Evolutionary conservation across 805 yeast species (phyloP), one percentile per base, ranked within the genome.

Genomic region (Candida patagonica): DNA sequence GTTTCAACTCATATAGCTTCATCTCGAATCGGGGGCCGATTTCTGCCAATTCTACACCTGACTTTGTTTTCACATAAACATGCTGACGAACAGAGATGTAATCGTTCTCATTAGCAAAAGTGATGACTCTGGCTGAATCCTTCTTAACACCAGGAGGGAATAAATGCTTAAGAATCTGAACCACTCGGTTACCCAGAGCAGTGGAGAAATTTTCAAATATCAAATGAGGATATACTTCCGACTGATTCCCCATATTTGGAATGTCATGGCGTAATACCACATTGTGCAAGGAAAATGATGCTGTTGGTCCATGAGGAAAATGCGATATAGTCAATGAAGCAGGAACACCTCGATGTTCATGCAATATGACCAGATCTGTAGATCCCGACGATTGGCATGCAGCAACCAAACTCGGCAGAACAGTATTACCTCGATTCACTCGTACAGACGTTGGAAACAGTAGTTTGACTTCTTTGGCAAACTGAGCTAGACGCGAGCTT

Each of bases 1-100:
- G 68, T 54, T 79, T 74, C 48, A 92, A 65, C 60, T 89, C 96
- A 59, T 77, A 92, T 49, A 92, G 65, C 57, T 87, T 75, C 97
- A 92, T 88, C 62, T 92, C 98, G 53, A 92, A 92, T 47, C 99
- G 70, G n/a, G 99, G 99, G 0, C 99, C 99, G 26, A 92, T 82
- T 59, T 92, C 99, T 43, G 96, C 88, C 42, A 92, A 63, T 59
- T 92, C 97, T 1, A 87, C 95, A 13, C 73, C 73, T 46, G 87
- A 95, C 50, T 80, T 79, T 0, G 96, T 86, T 56, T 76, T 80
- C 4, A 87, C 95, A 58, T 83, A 92, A 1, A 92, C 81, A 57
- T 92, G 99, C 56, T 92, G 98, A 61, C 99, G 74, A 4, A 92
- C 96, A 45, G 87, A 76, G 45, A 92, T 89, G 56, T 77, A 92